phyloP scores from a whole-genome alignment of 352 stramenopile species.

The Globisporangium carolinianum region DNA sequence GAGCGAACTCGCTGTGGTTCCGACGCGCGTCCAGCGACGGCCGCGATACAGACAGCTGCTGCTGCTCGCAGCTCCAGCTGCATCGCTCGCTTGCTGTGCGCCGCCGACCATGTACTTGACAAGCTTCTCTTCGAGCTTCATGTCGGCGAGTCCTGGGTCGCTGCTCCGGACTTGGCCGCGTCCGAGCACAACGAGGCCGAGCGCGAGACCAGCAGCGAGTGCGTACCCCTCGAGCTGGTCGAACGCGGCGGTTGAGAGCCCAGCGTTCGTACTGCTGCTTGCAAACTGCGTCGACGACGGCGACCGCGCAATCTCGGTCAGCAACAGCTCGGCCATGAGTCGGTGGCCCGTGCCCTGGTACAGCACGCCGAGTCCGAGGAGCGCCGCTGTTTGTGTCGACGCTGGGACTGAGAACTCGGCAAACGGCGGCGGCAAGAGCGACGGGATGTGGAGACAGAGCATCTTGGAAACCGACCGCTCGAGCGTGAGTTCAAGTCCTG shows the following conservation, averaged over 20 bases:
- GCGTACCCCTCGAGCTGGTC: constrained; percentile 94
- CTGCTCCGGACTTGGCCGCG: constrained; percentile 55
- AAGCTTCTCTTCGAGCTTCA: constrained; percentile 96
- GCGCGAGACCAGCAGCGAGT: constrained; percentile 87
- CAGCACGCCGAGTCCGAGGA: constrained; percentile 93
- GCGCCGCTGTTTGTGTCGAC: constrained; percentile 92
- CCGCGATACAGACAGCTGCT: constrained; percentile 65
- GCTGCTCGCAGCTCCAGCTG: constrained; percentile 20
- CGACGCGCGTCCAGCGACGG: constrained; percentile 51
- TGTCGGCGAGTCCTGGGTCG: constrained; percentile 89
- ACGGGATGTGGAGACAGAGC: constrained; percentile 97
- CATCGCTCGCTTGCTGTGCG: constrained; percentile 38
- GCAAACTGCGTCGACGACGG: constrained; percentile 68
- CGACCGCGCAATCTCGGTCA: constrained; percentile 93
- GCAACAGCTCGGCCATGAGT: constrained; percentile 96
- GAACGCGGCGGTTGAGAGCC: constrained; percentile 46
- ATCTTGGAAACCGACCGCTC: constrained; percentile 95
- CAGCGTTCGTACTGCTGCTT: constrained; percentile 30
- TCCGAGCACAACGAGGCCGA: constrained; percentile 94
- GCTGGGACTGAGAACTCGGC: constrained; percentile 94
- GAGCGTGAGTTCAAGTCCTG: constrained; percentile 51
- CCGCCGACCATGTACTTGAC: constrained; percentile 92
- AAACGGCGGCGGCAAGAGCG: constrained; percentile 91
- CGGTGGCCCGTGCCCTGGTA: constrained; percentile 94
- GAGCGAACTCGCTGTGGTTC: neutral